phyloP scores from a whole-genome alignment of 768 basidiomycete species.

The Rhodotorula paludigena region DNA sequence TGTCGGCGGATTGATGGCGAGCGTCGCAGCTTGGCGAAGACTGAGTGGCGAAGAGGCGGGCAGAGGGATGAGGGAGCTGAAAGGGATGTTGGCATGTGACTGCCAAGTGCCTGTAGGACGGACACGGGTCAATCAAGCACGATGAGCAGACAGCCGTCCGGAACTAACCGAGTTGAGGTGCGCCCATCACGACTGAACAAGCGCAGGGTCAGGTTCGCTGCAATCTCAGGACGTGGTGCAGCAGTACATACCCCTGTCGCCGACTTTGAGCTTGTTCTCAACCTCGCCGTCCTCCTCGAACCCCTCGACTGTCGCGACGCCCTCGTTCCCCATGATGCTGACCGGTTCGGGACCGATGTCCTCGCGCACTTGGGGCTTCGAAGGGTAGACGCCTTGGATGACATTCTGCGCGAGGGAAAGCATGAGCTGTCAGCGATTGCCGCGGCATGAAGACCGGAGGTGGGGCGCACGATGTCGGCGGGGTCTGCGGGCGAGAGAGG shows the following conservation, averaged over 20 bases:
- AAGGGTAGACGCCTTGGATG: conserved; percentile 40
- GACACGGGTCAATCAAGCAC: too few relatives aligned
- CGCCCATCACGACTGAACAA: conserved; percentile 41
- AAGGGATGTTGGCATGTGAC: conserved; percentile 35
- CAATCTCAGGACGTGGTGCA: background rate
- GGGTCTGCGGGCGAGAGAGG: conserved; percentile 13
- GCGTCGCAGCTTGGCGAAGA: conserved; percentile 33
- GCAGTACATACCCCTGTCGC: conserved; percentile 30
- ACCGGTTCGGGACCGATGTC: conserved; percentile 25
- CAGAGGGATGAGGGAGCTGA: conserved; percentile 29
- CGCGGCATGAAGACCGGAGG: background rate
- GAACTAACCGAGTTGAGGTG: conserved; percentile 35
- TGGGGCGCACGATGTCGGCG: conserved; percentile 28
- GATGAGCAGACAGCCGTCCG: background rate
- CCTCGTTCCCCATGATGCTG: conserved; percentile 42
- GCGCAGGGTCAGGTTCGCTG: background rate
- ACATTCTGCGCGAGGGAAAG: conserved; percentile 33
- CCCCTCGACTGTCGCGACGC: conserved; percentile 39
- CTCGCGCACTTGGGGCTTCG: conserved; percentile 25
- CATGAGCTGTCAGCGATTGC: too few relatives aligned
- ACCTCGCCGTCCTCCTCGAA: conserved; percentile 30
- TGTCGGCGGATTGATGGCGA: conserved; percentile 70
- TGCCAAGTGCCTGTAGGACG: conserved; percentile 38
- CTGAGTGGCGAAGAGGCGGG: conserved; percentile 1
- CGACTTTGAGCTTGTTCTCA: conserved; percentile 28